These are phyloP conservation scores for Penicillium sp. DNA, from an alignment of 2,329 filamentous ascomycete species.

Conservation along the genomic window DNA sequence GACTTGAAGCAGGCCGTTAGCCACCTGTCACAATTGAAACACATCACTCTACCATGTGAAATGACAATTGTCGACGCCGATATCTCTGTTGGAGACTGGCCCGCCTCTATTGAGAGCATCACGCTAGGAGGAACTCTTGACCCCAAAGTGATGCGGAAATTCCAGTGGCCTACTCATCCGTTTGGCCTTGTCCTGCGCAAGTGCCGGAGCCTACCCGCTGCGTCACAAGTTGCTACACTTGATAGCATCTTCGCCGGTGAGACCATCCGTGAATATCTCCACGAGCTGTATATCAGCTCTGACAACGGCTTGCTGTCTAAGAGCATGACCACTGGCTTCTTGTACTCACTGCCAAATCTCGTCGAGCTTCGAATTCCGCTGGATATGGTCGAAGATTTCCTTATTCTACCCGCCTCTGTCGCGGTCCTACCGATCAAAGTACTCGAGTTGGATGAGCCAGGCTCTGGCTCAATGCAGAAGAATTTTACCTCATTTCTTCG, in stretches of 20 bases:
- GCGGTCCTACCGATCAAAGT: background rate
- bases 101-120: background rate
- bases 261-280: background rate
- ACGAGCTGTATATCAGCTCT: background rate
- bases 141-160: background rate
- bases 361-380: background rate
- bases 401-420: background rate
- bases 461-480: background rate
- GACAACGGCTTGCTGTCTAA: background rate
- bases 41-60: constrained; percentile 43
- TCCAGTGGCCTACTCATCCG: background rate
- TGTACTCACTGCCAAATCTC: background rate
- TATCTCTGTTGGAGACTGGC: background rate
- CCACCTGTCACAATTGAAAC: constrained; percentile 45
- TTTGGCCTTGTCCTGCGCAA: background rate
- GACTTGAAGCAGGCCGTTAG: constrained; percentile 52
- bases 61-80: constrained; percentile 4
- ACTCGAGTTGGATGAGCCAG: background rate
- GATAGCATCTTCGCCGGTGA: background rate
- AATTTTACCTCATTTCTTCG: background rate
- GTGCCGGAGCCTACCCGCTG: background rate
- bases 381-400: background rate
- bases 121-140: background rate
- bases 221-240: background rate
- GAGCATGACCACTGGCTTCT: background rate